Conservation (phyloP, 805 yeast species). For the Wickerhamomyces chambardii region DNA sequence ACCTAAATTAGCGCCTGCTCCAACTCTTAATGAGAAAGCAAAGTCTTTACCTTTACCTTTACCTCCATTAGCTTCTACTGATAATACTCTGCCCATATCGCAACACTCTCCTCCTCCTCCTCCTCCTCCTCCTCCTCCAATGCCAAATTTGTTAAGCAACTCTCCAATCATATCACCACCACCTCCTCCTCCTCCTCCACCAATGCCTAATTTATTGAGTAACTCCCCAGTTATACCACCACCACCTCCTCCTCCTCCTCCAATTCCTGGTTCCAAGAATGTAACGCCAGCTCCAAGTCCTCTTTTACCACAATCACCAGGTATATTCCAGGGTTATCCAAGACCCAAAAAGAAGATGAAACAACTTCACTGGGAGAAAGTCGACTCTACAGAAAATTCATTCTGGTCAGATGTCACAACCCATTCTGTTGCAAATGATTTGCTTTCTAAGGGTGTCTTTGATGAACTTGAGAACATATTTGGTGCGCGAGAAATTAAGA, state of each 20-base stretch:
- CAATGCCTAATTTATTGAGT: conserved; percentile 4
- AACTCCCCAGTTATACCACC: conserved; percentile 6
- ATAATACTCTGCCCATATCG: conserved; percentile 9
- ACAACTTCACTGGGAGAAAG: conserved; percentile 79
- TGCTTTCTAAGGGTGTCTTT: conserved; percentile 52
- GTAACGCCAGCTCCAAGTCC: conserved; percentile 9
- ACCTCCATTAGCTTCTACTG: conserved; percentile 22
- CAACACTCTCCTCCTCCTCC: conserved; percentile 13
- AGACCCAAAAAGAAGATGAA: conserved; percentile 54
- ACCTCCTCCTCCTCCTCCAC: conserved; percentile 26
- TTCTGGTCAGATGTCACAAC: conserved; percentile 48
- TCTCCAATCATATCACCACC: conserved; percentile 8
- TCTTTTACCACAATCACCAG: conserved; percentile 20
- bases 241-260: conserved; percentile 22
- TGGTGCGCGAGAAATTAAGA: conserved; percentile 33
- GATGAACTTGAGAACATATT: conserved; percentile 55
- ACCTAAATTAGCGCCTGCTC: not conserved
- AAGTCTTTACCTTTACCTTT: conserved; percentile 12
- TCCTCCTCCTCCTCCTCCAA: conserved; percentile 18
- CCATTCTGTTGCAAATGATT: conserved; percentile 37
- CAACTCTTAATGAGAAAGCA: conserved; percentile 2
- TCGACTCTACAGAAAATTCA: conserved; percentile 48
- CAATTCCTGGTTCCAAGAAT: conserved; percentile 11
- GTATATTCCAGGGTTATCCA: conserved; percentile 22
- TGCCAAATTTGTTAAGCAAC: conserved; percentile 11